These are phyloP conservation scores for Thelonectria olida DNA, from an alignment of 2,329 filamentous ascomycete genomes.

Conservation along the genomic window DNA sequence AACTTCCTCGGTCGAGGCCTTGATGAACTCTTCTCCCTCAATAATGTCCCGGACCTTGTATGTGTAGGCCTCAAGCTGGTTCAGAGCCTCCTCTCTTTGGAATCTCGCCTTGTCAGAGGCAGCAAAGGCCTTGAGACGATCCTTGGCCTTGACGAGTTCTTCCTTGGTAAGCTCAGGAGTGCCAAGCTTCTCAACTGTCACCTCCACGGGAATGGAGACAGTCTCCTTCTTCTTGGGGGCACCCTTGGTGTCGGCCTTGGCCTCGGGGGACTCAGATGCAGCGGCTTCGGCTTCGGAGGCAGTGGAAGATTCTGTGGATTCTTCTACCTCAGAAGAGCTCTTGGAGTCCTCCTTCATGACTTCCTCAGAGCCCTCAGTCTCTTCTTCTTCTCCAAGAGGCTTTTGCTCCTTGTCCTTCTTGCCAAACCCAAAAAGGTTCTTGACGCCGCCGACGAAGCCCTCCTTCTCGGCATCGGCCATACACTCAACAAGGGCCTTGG, in stretches of 20 bases:
- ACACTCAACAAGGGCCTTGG: conserved; percentile 82
- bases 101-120: conserved; percentile 81
- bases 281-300: conserved; percentile 49
- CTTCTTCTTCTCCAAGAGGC: conserved; percentile 68
- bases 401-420: conserved; percentile 85
- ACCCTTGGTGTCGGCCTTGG: conserved; percentile 63
- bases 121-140: conserved; percentile 85
- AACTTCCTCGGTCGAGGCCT: conserved; percentile 74
- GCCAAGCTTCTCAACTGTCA: conserved; percentile 60
- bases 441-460: conserved; percentile 90
- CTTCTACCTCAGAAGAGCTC: conserved; percentile 36
- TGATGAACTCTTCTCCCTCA: conserved; percentile 78
- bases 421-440: conserved; percentile 95
- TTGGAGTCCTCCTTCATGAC: conserved; percentile 53
- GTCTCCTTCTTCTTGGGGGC: conserved; percentile 69
- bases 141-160: conserved; percentile 64
- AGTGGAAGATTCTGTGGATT: conserved; percentile 38
- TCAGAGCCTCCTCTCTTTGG: conserved; percentile 85
- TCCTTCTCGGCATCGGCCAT: conserved; percentile 82
- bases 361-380: conserved; percentile 48
- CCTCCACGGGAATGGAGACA: conserved; percentile 62
- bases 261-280: conserved; percentile 56
- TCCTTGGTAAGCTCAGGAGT: conserved; percentile 58
- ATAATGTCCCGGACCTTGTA: conserved; percentile 88
- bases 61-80: conserved; percentile 92